Base-by-base conservation (phyloP, 73 alveolate species). In the Blepharisma stoltei region DNA sequence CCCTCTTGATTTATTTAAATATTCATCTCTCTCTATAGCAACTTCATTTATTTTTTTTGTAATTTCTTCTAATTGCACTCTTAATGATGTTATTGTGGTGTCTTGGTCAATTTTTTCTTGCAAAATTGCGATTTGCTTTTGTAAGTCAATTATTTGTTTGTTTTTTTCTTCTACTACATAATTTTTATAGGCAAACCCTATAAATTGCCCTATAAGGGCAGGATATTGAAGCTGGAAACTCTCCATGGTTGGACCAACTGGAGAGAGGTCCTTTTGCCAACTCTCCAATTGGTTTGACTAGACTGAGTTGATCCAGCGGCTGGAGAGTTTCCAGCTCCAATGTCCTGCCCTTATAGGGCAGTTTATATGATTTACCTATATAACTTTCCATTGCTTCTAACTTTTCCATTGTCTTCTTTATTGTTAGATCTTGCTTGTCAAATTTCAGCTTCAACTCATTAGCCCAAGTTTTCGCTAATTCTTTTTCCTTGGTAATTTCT, bases 161-260 rank as follows among this genome's bases (percentile, higher is more conserved):
- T 60, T 60, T 60, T 60, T 60, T 25, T 60, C 73, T 60, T 60
- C 73, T 8, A 60, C 73, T 14, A 60, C 45, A 14, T 60, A 38
- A 25, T 60, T 60, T 60, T 60, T 60, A 25, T n/a, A n/a, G n/a
- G n/a, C n/a, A n/a, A n/a, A n/a, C n/a, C n/a, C n/a, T n/a, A n/a
- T n/a, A n/a, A n/a, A n/a, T n/a, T n/a, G n/a, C n/a, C n/a, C n/a
- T n/a, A n/a, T n/a, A n/a, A n/a, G n/a, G n/a, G n/a, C n/a, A n/a
- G n/a, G n/a, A n/a, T n/a, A n/a, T n/a, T n/a, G n/a, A n/a, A n/a
- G n/a, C n/a, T n/a, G n/a, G n/a, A n/a, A n/a, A n/a, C n/a, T n/a
- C n/a, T n/a, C n/a, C n/a, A n/a, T n/a, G n/a, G n/a, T n/a, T n/a
- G n/a, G n/a, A n/a, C n/a, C n/a, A n/a, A n/a, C n/a, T n/a, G n/a